Percentiles rank a stretch among this genome's conserved stretches.
These are phyloP conservation scores for Leccinellum albellum DNA, from an alignment of 768 basidiomycete species.

Conservation along the genomic window DNA sequence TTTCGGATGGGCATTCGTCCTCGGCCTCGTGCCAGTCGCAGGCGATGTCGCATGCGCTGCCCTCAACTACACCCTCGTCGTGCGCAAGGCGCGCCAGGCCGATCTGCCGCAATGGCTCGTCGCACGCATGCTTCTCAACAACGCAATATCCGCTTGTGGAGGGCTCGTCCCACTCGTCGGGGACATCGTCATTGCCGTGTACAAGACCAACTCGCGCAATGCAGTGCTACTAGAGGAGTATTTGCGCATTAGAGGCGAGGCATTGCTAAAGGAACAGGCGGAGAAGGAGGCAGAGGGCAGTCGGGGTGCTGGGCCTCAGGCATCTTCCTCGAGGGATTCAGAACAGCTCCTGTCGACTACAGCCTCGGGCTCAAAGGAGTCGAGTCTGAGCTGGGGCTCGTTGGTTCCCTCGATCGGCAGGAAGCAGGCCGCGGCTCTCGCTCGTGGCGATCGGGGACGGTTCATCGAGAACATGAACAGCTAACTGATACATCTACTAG, in stretches of 20 bases:
- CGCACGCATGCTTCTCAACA: conserved; percentile 73
- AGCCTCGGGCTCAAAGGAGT: conserved; percentile 42
- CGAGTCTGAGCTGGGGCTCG: conserved; percentile 20
- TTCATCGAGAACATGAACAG: not conserved
- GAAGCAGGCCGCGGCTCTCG: conserved; percentile 4
- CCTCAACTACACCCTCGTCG: conserved; percentile 73
- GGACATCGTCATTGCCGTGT: conserved; percentile 71
- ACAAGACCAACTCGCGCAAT: conserved; percentile 88
- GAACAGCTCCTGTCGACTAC: conserved; percentile 54
- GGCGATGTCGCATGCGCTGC: conserved; percentile 62
- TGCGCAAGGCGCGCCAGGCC: conserved; percentile 70
- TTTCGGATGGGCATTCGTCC: conserved; percentile 85
- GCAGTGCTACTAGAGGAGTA: conserved; percentile 84
- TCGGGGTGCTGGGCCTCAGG: conserved; percentile 4
- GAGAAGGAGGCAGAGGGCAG: conserved; percentile 26
- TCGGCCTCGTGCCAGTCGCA: conserved; percentile 67
- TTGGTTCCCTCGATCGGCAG: conserved; percentile 6
- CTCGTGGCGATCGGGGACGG: conserved; percentile 8
- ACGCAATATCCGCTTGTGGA: conserved; percentile 59
- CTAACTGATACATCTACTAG: not conserved
- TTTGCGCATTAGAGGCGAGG: conserved; percentile 72
- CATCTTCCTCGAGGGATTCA: conserved; percentile 32
- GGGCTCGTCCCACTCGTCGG: conserved; percentile 73
- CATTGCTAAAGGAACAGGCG: conserved; percentile 53
- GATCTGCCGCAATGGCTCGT: conserved; percentile 69